Base-by-base conservation (phyloP, 345 rosid species). In the Anacardium occidentale region DNA sequence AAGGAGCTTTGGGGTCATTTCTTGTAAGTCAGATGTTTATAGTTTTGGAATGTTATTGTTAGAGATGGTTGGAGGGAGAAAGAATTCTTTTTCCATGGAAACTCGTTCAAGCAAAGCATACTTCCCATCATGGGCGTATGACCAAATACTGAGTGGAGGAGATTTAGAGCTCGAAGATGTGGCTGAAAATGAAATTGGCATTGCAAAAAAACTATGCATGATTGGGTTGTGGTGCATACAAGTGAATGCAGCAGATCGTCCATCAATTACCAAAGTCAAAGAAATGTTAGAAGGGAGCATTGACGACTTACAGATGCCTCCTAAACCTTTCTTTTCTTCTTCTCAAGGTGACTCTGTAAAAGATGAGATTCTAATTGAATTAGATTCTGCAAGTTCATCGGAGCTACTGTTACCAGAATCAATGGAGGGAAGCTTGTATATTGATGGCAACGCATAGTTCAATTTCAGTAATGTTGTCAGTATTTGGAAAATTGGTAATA, bases 11-110 rank as follows among this genome's bases (percentile, higher is more conserved):
- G 69, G 68, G 18, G 17, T 61, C 14, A 70, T 75, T 48, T 79
- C 82, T 55, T 59, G 64, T 62, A 79, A 79, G 58, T 79, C 82
- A 37, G 82, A 79, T 68, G 79, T 75, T 21, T 79, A 71, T 32
- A 75, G 82, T 57, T 79, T 66, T 48, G 82, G 82, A 48, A 72
- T 71, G 71, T 50, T 79, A 14, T 42, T 79, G 50, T 21, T 79
- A 56, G 82, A 79, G 62, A 48, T 79, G 74, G 79, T n/a, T 14
- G 18, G 70, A 48, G 51, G 75, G 67, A 67, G 69, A 66, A 54
- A 66, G 51, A 59, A 42, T 7, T 44, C 45, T 32, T 18, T 29
- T 60, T n/a, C n/a, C 32, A 25, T 12, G 21, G 45, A 40, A 15
- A 26, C 44, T 60, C 64, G 45, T 26, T 60, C 64, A 32, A 60